These are phyloP conservation scores for Heracleum sosnowskyi DNA, from an alignment of 129 eudicot genomes.

Conservation along the genomic window DNA sequence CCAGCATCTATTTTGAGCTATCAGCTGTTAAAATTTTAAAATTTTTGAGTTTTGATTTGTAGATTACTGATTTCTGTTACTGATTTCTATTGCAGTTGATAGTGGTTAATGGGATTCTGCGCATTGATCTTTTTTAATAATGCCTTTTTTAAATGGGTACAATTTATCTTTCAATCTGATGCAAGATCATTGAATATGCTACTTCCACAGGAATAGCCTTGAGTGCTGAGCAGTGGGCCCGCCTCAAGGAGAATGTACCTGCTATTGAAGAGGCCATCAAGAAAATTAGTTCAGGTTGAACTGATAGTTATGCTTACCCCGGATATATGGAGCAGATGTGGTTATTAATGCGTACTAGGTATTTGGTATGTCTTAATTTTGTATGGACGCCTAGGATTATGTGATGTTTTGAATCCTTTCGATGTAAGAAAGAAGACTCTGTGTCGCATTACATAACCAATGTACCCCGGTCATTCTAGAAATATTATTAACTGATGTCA, in stretches of 20 bases:
- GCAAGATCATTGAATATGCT: conserved; percentile 6
- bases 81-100: not conserved
- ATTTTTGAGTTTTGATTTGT: not conserved
- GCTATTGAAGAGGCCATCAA: conserved; percentile 83
- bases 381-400: not conserved
- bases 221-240: conserved; percentile 83
- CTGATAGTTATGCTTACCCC: not conserved
- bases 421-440: not conserved
- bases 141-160: not conserved
- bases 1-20: conserved; percentile 57
- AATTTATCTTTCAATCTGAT: not conserved
- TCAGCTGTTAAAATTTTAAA: conserved; percentile 23
- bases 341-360: not conserved
- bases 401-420: not conserved
- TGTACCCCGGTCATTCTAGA: not conserved
- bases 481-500: not conserved
- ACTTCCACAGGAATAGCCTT: conserved; percentile 69
- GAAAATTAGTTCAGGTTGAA: conserved; percentile 62
- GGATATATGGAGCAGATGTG: not conserved
- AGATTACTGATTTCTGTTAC: not conserved
- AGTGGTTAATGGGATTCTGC: not conserved
- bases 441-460: not conserved
- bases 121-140: not conserved
- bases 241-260: conserved; percentile 69
- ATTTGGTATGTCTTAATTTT: not conserved